These are phyloP conservation scores for Kalmusia sp. DNA, from an alignment of 2,329 filamentous ascomycete species.

Conservation along the genomic window DNA sequence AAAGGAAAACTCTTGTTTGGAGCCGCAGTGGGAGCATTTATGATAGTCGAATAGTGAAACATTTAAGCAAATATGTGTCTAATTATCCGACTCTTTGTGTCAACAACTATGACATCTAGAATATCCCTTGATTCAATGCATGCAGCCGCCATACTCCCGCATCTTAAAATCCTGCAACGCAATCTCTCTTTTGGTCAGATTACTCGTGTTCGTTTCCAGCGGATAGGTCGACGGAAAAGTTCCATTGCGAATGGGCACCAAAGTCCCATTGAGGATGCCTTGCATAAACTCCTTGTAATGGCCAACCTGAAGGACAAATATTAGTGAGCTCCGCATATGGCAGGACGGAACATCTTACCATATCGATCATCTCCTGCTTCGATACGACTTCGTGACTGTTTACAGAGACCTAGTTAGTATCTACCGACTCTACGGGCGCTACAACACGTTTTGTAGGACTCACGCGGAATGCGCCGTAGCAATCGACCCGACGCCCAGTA, in stretches of 20 bases:
- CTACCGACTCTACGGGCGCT: background rate
- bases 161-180: background rate
- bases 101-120: too few species aligned
- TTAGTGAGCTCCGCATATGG: background rate
- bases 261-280: constrained; percentile 1
- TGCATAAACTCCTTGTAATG: constrained; percentile 8
- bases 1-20: too few species aligned
- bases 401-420: background rate
- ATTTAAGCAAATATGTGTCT: too few species aligned
- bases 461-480: constrained; percentile 5
- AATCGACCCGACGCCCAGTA: constrained; percentile 5
- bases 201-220: background rate
- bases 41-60: too few species aligned
- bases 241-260: background rate
- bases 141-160: constrained; percentile 1
- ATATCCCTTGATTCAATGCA: background rate
- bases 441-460: too few species aligned
- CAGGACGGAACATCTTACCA: background rate
- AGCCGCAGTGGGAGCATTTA: too few species aligned
- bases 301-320: background rate
- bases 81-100: too few species aligned
- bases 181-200: constrained; percentile 4
- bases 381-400: constrained; percentile 3
- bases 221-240: constrained; percentile 3
- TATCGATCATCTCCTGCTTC: constrained; percentile 8